These are phyloP conservation scores for Pterocarpus santalinus DNA, from an alignment of 306 rosid genomes.

Conservation along the genomic window DNA sequence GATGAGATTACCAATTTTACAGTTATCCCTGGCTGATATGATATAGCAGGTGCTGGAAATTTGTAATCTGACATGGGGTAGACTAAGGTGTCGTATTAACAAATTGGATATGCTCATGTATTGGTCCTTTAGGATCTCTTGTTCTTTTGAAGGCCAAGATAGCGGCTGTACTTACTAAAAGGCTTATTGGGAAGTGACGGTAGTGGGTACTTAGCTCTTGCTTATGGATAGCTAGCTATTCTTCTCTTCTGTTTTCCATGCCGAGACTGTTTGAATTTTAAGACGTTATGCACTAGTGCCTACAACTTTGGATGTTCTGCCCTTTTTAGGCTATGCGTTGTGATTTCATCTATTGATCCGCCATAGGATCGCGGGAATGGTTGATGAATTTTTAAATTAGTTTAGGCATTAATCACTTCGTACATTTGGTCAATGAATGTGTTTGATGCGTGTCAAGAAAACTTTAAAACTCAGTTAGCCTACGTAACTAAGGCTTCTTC, in stretches of 20 bases:
- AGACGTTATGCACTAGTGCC: too few relatives aligned
- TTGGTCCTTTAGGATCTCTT: not conserved
- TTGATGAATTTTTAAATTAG: not conserved
- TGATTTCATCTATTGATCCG: too few relatives aligned
- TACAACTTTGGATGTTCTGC: too few relatives aligned
- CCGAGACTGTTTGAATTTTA: too few relatives aligned
- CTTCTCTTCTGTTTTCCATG: too few relatives aligned
- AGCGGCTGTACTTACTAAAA: not conserved
- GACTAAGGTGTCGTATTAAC: not conserved
- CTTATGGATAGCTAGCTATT: not conserved
- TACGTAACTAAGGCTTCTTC: not conserved
- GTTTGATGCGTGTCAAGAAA: not conserved
- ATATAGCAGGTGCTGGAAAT: constrained; percentile 63
- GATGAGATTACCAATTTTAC: constrained; percentile 64
- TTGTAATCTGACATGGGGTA: constrained; percentile 73
- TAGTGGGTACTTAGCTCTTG: too few relatives aligned
- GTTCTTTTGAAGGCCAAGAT: not conserved
- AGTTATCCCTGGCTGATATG: constrained; percentile 91
- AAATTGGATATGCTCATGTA: too few relatives aligned
- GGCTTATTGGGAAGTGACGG: too few relatives aligned
- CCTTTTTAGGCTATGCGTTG: too few relatives aligned
- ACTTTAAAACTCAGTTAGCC: too few relatives aligned
- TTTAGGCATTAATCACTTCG: not conserved
- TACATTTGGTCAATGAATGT: not conserved
- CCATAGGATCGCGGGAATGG: not conserved